Base-by-base conservation (phyloP, 192 early-diverging fungal species). In the Coemansia sp. region DNA sequence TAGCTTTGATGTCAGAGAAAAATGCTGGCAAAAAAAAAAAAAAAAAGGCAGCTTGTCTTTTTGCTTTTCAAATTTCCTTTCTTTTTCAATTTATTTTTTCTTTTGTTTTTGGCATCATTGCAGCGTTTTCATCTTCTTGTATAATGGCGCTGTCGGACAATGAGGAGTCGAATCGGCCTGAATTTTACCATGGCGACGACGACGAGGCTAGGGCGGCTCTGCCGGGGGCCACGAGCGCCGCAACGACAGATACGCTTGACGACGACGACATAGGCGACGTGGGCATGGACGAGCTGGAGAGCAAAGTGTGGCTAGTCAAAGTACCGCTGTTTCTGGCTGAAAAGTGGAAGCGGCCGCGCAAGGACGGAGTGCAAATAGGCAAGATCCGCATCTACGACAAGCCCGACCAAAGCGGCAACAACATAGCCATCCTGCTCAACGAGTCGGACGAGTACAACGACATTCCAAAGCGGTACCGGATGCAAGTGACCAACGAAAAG, bases 291-390 rank as follows among this genome's bases (percentile, higher is more conserved):
- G 84, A 88, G 29, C 67, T 88, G 11, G 86, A 79, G 2, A 90
- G 84, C 47, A 92, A 94, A 73, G 89, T 94, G 17, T 97, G 96
- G 96, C 87, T 97, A 8, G 94, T 97, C 36, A 98, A 98, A 73
- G 90, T 98, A 19, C 96, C 96, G 6, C 86, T 85, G 59, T 96
- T 96, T 68, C 70, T 98, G 59, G 94, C 94, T 1, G 90, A 95
- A 5, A 87, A 88, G 63, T 98, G 96, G 96, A 83, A 85, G 42
- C 61, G 70, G 53, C 73, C 70, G 45, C 84, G 88, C 59, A 71
- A 90, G 56, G 87, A 89, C 7, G 87, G 88, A 5, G 82, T 89
- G 17, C 87, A 92, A 61, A 70, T 96, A 38, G 94, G 96, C 53
- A 91, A 82, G 63, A 84, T 98, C 49, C 85, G 92, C 40, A 90